Evolutionary conservation across 129 eudicot species (phyloP).

Genomic region (Pittosporum tobira): DNA sequence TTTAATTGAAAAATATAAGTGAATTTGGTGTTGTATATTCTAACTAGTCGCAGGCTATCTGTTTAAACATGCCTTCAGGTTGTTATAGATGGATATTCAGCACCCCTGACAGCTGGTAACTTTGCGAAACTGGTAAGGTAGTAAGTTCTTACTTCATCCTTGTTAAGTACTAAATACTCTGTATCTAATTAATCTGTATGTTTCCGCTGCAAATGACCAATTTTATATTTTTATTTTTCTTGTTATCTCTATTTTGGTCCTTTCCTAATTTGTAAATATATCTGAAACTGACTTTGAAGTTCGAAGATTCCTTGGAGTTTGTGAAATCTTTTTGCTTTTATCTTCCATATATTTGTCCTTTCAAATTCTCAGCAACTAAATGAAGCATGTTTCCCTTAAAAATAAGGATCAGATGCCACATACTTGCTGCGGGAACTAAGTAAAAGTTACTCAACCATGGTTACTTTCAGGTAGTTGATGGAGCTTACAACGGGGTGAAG

Average conservation of each 20-base stretch:
- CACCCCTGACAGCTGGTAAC: slow-evolving; percentile 93
- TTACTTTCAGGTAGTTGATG: slow-evolving; percentile 88
- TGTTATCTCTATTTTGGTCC: not conserved
- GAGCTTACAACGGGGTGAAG: slow-evolving; percentile 77
- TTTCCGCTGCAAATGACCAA: slow-evolving; percentile 6
- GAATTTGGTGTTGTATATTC: not conserved
- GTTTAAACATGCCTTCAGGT: slow-evolving; percentile 42
- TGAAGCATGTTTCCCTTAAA: not conserved
- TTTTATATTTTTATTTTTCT: not conserved
- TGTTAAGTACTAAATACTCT: not conserved
- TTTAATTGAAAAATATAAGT: too few relatives aligned
- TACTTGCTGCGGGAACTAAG: slow-evolving; percentile 5
- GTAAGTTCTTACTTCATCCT: slow-evolving; percentile 33
- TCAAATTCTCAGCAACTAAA: not conserved
- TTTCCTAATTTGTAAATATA: too few relatives aligned
- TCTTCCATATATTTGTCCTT: not conserved
- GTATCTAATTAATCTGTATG: not conserved
- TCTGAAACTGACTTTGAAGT: not conserved
- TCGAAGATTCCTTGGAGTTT: too few relatives aligned
- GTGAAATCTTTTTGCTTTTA: too few relatives aligned
- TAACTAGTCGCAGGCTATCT: too few relatives aligned
- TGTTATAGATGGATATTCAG: slow-evolving; percentile 93
- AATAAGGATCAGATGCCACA: not conserved
- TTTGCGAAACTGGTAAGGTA: slow-evolving; percentile 99
- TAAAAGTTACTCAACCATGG: not conserved